Percentiles rank a stretch among this genome's conserved stretches.
Evolutionary conservation across 805 yeast genomes (phyloP).

Genomic region (Yamadazyma tumulicola): DNA sequence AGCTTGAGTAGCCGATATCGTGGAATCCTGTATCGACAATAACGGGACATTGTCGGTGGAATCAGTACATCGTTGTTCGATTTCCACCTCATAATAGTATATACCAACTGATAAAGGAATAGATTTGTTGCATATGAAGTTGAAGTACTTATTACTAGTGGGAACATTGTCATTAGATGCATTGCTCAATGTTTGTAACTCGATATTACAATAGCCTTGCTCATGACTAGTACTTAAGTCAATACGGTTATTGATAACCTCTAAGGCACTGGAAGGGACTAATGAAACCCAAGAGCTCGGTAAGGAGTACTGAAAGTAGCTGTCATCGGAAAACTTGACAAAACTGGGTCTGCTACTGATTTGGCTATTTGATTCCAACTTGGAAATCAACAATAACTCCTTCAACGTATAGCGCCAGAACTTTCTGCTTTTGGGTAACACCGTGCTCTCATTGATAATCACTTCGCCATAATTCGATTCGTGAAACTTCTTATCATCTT

Average conservation of each 20-base stretch:
- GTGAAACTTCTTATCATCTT: not conserved
- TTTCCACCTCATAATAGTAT: conserved; percentile 39
- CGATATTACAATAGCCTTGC: conserved; percentile 28
- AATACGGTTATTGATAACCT: conserved; percentile 19
- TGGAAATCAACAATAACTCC: conserved; percentile 20
- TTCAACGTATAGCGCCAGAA: conserved; percentile 21
- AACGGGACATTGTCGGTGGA: conserved; percentile 30
- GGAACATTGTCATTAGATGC: not conserved
- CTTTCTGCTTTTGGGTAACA: conserved; percentile 19
- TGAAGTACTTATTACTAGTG: conserved; percentile 20
- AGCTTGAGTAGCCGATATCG: conserved; percentile 30
- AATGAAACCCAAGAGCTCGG: conserved; percentile 41
- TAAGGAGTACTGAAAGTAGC: conserved; percentile 26
- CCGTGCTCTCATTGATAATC: not conserved
- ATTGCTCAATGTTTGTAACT: conserved; percentile 13
- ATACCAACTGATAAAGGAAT: conserved; percentile 32
- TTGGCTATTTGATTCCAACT: conserved; percentile 19
- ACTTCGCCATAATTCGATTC: conserved; percentile 18
- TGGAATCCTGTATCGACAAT: conserved; percentile 29
- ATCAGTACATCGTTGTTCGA: conserved; percentile 31
- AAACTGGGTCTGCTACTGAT: conserved; percentile 22
- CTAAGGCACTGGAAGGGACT: conserved; percentile 22
- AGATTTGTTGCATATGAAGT: conserved; percentile 37
- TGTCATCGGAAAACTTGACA: conserved; percentile 18
- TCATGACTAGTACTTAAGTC: conserved; percentile 24